Evolutionary conservation across 306 rosid genomes (phyloP).

Genomic region (Cicer bijugum): DNA sequence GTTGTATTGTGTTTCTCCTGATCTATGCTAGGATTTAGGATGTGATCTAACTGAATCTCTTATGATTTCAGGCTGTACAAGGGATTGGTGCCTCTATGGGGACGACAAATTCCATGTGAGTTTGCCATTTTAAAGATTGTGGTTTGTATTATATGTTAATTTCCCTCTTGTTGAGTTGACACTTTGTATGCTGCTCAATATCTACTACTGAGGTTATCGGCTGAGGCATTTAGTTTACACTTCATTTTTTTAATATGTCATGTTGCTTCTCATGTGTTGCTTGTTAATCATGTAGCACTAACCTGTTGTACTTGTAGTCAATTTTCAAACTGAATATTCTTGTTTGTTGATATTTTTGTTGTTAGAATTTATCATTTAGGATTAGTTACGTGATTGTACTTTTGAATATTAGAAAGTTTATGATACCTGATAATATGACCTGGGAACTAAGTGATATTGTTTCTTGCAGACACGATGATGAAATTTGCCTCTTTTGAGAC

Average conservation of each 20-base stretch:
- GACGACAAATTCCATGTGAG: constrained; percentile 99
- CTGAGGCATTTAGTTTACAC: neutral
- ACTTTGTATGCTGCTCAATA: neutral
- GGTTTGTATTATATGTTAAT: neutral
- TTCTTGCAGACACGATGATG: constrained; percentile 89
- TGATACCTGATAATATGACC: neutral
- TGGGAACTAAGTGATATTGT: constrained; percentile 8
- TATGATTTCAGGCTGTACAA: constrained; percentile 81
- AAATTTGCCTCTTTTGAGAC: constrained; percentile 96
- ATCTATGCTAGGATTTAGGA: constrained; percentile 10
- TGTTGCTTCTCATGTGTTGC: neutral
- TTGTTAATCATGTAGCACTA: neutral
- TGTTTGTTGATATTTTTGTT: neutral
- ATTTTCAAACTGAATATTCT: constrained; percentile 14
- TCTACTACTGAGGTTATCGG: neutral
- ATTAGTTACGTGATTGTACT: too few relatives aligned
- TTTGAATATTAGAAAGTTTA: constrained; percentile 26
- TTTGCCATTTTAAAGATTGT: constrained; percentile 19
- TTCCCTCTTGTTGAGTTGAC: neutral
- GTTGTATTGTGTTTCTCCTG: constrained; percentile 2
- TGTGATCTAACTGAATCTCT: constrained; percentile 36
- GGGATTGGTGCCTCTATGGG: constrained; percentile 98
- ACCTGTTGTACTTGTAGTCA: neutral
- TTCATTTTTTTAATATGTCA: neutral
- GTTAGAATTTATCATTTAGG: neutral